phyloP scores from a whole-genome alignment of 2,329 filamentous ascomycete species.

The Stagonosporopsis vannaccii region DNA sequence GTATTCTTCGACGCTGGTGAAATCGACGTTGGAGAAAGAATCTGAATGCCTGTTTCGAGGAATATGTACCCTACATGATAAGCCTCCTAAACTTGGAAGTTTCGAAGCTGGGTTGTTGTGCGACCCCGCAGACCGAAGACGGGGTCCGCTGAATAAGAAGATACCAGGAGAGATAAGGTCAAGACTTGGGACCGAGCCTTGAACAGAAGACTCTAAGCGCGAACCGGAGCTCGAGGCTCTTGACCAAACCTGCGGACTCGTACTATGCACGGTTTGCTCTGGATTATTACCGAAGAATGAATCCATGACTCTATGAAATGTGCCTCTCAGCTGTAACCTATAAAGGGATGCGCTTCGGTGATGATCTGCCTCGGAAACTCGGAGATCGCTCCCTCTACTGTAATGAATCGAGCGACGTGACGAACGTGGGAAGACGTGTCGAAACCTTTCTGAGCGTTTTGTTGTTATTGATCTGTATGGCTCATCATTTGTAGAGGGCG shows the following conservation, averaged over 20 bases:
- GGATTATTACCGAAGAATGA: conserved; percentile 34
- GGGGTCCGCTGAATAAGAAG: conserved; percentile 47
- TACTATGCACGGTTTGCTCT: conserved; percentile 5
- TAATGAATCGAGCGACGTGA: conserved; percentile 11
- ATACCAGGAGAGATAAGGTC: conserved; percentile 42
- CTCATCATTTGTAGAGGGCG: neutral
- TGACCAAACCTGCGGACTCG: conserved; percentile 19
- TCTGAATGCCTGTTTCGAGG: conserved; percentile 27
- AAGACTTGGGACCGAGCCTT: conserved; percentile 37
- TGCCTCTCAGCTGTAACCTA: conserved; percentile 24
- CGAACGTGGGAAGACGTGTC: conserved; percentile 32
- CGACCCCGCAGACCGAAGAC: conserved; percentile 37
- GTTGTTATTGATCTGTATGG: neutral
- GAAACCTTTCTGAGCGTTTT: conserved; percentile 34
- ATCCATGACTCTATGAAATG: conserved; percentile 38
- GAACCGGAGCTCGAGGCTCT: conserved; percentile 34
- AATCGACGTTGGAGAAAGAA: conserved; percentile 32
- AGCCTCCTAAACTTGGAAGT: conserved; percentile 26
- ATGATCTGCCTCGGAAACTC: conserved; percentile 23
- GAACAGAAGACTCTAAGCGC: conserved; percentile 21
- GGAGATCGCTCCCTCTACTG: conserved; percentile 8
- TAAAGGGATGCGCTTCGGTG: conserved; percentile 18
- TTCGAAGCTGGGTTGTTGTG: conserved; percentile 28
- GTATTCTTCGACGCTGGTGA: conserved; percentile 27
- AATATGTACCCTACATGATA: conserved; percentile 20